Base-by-base conservation (phyloP, 257 asterid species). In the Primulina eburnea region DNA sequence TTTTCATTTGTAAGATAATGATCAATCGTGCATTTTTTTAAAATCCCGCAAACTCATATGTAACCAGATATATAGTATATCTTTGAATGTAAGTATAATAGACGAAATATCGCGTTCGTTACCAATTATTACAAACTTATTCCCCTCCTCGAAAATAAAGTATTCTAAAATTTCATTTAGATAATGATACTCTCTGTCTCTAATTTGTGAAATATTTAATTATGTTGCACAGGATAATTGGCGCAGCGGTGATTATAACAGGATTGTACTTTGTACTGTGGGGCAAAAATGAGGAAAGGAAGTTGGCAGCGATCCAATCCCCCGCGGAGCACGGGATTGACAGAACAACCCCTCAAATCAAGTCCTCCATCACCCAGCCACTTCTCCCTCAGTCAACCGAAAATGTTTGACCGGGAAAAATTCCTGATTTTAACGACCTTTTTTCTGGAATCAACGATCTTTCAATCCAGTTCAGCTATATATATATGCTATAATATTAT, bases 201-300 rank as follows among this genome's bases (percentile, higher is more conserved):
- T 28, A 28, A 28, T 28, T 28, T 2, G 4, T 28, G 30, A 28
- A 28, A 28, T 28, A 28, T 28, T 73, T 7, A 28, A 16, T 1
- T 55, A 56, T 71, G 61, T 50, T 43, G 67, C 30, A 78, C 93
- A 94, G 99, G 88, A 82, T 91, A 18, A 82, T 94, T 4, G 99
- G 99, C 17, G 99, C 99, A 4, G 86, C 83, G 8, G 57, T 94
- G 81, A 91, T 94, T 80, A 88, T 94, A 74, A 21, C 81, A 1
- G 99, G 99, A n/a, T 71, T 94, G 75, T 94, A 94, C 80, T 38
- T 94, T 34, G 98, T 92, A 7, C 83, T 94, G 6, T 94, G 98
- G 98, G 99, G 99, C 57, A 94, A 94, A 65, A 89, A 79, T 59
- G 92, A 89, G 72, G 99, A 94, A 78, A 82, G 80, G 73, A 94